Evolutionary conservation across 2,329 filamentous ascomycete species (phyloP), one percentile per base, ranked within the genome.

Genomic region (Diaporthe sp.): DNA sequence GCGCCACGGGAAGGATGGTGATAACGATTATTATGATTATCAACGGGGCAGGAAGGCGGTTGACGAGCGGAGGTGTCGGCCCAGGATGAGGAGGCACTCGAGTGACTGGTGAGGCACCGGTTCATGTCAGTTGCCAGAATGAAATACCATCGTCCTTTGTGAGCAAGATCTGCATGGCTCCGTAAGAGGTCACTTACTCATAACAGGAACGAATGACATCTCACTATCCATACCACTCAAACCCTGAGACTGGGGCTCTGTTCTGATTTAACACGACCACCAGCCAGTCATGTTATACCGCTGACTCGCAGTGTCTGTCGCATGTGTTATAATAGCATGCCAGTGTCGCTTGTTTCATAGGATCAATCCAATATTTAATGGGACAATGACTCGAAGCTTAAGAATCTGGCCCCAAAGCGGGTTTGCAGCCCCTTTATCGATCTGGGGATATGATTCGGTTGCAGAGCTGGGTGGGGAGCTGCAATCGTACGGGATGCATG

Each of bases 31-130:
- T 13, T 51, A 53, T 22, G 74, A 68, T n/a, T 59, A 71, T 32
- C 37, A 56, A 8, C 55, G 71, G n/a, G 74, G 66, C 8, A 69
- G 65, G n/a, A 44, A 53, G 15, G 59, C 35, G 30, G 17, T 55
- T 37, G 68, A 59, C n/a, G 66, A 74, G n/a, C 61, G 61, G 2
- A 63, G 61, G n/a, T 68, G 68, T 6, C 53, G 74, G 27, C 74
- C 74, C 4, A 65, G 68, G 61, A 44, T 69, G 53, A 73, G 74
- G 61, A 61, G 74, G 44, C 66, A 73, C 22, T 75, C 74, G 55
- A 75, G 74, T 55, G 72, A 75, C 22, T 75, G 74, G 74, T 75
- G 35, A 58, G 51, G 25, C 5, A 17, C 3, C 8, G 4, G 12
- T 15, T 13, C 15, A 19, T 51, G 19, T 44, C 15, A 42, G 4